A percentile compares a stretch with the other conserved stretches of the same genome.
Conservation (phyloP, 805 yeast species). For the Saccharomycopsis sp. region DNA sequence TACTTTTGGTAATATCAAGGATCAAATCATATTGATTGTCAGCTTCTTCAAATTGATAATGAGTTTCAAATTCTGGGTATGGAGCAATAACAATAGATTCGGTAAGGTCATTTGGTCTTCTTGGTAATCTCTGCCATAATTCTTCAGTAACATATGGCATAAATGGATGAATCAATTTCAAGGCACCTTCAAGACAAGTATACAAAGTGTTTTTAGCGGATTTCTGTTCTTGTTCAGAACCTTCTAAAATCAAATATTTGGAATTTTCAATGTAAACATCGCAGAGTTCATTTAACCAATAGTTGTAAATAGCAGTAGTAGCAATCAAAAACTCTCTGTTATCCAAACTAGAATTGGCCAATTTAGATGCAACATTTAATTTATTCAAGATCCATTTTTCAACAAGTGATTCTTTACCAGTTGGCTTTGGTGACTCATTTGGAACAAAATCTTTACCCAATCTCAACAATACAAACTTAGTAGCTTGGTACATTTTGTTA, state of each 20-base stretch:
- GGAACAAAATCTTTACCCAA: slow-evolving; percentile 86
- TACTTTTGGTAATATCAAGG: slow-evolving; percentile 79
- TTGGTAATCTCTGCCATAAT: slow-evolving; percentile 98
- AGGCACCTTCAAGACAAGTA: slow-evolving; percentile 86
- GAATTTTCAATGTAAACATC: slow-evolving; percentile 98
- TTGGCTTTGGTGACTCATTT: slow-evolving; percentile 51
- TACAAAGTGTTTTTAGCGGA: slow-evolving; percentile 93
- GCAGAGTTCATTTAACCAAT: slow-evolving; percentile 92
- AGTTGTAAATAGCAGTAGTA: slow-evolving; percentile 81
- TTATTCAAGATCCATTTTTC: slow-evolving; percentile 96
- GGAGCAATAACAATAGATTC: slow-evolving; percentile 69
- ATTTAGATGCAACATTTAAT: slow-evolving; percentile 61
- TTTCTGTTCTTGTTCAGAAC: slow-evolving; percentile 72
- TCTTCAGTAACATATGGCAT: slow-evolving; percentile 98
- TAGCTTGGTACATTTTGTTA: slow-evolving; percentile 98
- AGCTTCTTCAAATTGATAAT: slow-evolving; percentile 58
- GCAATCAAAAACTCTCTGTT: slow-evolving; percentile 84
- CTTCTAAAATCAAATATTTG: slow-evolving; percentile 86
- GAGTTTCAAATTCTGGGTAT: slow-evolving; percentile 62
- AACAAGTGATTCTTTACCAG: slow-evolving; percentile 83
- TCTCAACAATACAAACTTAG: slow-evolving; percentile 91
- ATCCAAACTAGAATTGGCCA: slow-evolving; percentile 61
- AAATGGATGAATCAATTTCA: slow-evolving; percentile 91
- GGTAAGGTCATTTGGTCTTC: slow-evolving; percentile 64
- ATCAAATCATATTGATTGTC: slow-evolving; percentile 75